Evolutionary conservation across 176 grass and related monocot species (phyloP).

Genomic region (Phyllostachys edulis): DNA sequence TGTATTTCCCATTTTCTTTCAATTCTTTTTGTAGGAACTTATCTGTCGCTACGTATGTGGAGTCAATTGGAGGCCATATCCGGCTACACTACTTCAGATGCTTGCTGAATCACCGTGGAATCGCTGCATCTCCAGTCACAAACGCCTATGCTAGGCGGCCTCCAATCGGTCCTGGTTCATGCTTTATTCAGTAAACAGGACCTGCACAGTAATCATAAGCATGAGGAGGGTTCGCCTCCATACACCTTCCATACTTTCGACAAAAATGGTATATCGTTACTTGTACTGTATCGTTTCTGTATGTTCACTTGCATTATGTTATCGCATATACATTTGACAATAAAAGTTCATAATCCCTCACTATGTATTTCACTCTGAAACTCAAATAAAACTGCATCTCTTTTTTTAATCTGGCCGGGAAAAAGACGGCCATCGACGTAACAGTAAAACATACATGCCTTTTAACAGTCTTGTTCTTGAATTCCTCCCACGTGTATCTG

Average conservation of each 20-base stretch:
- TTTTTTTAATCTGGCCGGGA: neutral
- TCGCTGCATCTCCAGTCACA: slow-evolving; percentile 78
- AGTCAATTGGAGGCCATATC: slow-evolving; percentile 66
- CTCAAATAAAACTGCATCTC: slow-evolving; percentile 14
- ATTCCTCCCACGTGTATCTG: slow-evolving; percentile 34
- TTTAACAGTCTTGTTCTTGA: slow-evolving; percentile 29
- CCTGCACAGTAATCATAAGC: neutral
- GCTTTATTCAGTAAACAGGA: slow-evolving; percentile 59
- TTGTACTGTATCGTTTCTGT: slow-evolving; percentile 33
- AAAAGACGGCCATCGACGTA: neutral
- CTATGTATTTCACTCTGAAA: slow-evolving; percentile 3
- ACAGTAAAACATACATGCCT: neutral
- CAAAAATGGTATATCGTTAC: neutral
- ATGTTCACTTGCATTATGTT: slow-evolving; percentile 20
- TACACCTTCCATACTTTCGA: slow-evolving; percentile 22
- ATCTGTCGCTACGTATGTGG: slow-evolving; percentile 53
- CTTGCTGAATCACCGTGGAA: slow-evolving; percentile 75
- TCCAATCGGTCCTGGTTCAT: slow-evolving; percentile 66
- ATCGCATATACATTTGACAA: neutral
- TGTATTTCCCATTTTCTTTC: neutral
- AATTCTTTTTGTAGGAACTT: neutral
- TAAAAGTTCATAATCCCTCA: neutral
- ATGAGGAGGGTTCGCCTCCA: slow-evolving; percentile 6
- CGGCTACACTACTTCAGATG: slow-evolving; percentile 85
- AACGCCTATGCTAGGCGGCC: slow-evolving; percentile 60